Evolutionary conservation across 345 rosid species (phyloP), one percentile per base, ranked within the genome.

Genomic region (Populus ilicifolia): DNA sequence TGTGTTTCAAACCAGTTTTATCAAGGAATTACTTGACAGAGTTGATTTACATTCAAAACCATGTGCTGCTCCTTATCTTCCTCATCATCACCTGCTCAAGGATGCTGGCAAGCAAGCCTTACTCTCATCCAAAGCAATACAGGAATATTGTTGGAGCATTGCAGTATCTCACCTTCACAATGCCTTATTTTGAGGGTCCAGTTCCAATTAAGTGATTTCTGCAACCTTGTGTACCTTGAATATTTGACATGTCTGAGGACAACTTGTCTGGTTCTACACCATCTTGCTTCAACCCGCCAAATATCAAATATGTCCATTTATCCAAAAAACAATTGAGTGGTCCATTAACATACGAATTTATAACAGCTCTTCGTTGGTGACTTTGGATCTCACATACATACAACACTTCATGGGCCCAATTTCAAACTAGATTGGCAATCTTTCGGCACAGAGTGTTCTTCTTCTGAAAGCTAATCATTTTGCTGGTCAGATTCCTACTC

Each of bases 391-490:
- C 6, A 48, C 70, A 11, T 14, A 72, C 0, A 84, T n/a, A 86
- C 23, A 5, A 14, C 9, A 14, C 9, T 54, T 86, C 0, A 29
- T 17, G 0, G 83, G 83, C 4, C 9, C 18, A 0, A 61, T 86
- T 48, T 85, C 84, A 5, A 8, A 69, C 8, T 80, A 81, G 78
- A 67, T 85, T 17, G 67, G 6, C 16, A 33, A 1, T 0, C 27
- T 80, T 30, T 7, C 44, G 0, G 1, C 10, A 1, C 56, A 83
- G 63, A 64, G 78, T 10, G 50, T 68, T 73, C 68, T 85, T 23
- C 67, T 85, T 20, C 13, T 83, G 63, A 65, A 69, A 52, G 68
- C 29, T 16, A 85, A 83, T 63, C 4, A 52, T 0, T 64, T 83
- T 33, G 25, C 67, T 1, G 86, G 84, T 2, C 29, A 33, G 21